Percentiles rank a stretch among this genome's conserved stretches.
These are phyloP conservation scores for Candida ascalaphidarum DNA, from an alignment of 805 yeast genomes.

Conservation along the genomic window DNA sequence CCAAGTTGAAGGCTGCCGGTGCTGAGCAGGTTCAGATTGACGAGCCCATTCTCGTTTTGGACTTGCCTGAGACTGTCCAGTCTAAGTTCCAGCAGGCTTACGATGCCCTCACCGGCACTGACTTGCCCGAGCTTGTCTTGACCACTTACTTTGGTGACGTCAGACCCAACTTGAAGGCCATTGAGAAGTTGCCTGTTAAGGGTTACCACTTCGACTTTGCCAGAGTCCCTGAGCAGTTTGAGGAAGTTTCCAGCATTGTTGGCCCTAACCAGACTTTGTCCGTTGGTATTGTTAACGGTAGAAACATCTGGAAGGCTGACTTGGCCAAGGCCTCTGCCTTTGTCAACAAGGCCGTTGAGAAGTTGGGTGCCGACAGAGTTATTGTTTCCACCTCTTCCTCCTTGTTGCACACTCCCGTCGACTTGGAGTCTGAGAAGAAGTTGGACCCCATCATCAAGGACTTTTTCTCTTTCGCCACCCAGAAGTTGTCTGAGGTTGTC, in stretches of 20 bases:
- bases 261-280: conserved; percentile 72
- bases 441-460: conserved; percentile 86
- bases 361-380: conserved; percentile 81
- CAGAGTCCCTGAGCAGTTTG: conserved; percentile 94
- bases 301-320: conserved; percentile 99
- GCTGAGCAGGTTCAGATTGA: conserved; percentile 93
- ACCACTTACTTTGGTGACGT: conserved; percentile 98
- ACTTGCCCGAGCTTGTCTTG: conserved; percentile 70
- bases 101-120: conserved; percentile 58
- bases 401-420: conserved; percentile 96
- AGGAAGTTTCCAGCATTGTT: conserved; percentile 63
- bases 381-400: conserved; percentile 94
- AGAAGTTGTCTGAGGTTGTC: conserved; percentile 89
- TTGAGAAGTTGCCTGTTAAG: conserved; percentile 84
- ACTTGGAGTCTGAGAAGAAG: conserved; percentile 85
- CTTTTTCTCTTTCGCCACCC: conserved; percentile 98
- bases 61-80: conserved; percentile 77
- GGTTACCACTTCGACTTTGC: conserved; percentile 96
- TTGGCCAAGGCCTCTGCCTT: conserved; percentile 76
- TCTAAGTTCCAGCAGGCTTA: conserved; percentile 85
- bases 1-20: conserved; percentile 88
- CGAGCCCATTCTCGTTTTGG: conserved; percentile 95
- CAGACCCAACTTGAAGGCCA: conserved; percentile 87
- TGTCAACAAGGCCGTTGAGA: conserved; percentile 74
- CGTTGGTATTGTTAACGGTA: conserved; percentile 96